Evolutionary conservation across 805 yeast species (phyloP).

Genomic region (Lipomyces sp.): DNA sequence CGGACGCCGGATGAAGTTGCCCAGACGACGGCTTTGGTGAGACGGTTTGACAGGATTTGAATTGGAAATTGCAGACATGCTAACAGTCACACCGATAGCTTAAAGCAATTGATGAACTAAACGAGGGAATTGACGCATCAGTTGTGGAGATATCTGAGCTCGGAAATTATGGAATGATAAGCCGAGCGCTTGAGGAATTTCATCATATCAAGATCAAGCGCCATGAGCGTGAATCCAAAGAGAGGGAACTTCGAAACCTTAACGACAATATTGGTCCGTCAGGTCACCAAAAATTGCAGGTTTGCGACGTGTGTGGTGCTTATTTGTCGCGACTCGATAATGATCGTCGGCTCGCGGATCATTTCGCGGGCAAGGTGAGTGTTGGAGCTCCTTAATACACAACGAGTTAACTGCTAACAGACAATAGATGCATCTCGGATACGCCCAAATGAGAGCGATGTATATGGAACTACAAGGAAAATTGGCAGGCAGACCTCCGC

Average conservation of each 20-base stretch:
- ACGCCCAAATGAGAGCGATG: constrained; percentile 66
- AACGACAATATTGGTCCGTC: constrained; percentile 80
- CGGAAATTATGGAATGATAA: constrained; percentile 32
- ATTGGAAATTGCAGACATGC: background rate
- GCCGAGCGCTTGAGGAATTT: constrained; percentile 48
- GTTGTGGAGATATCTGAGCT: constrained; percentile 34
- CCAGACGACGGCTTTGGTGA: constrained; percentile 45
- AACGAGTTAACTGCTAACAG: background rate
- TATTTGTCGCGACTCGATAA: constrained; percentile 82
- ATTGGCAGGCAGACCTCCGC: constrained; percentile 11
- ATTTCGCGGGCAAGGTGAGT: constrained; percentile 68
- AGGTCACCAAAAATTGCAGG: constrained; percentile 88
- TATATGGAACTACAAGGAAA: constrained; percentile 32
- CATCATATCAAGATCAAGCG: constrained; percentile 23
- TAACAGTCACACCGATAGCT: constrained; percentile 12
- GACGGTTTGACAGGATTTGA: constrained; percentile 30
- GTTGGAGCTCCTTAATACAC: background rate
- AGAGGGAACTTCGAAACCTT: constrained; percentile 61
- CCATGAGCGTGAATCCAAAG: constrained; percentile 56
- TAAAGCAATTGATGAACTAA: constrained; percentile 36
- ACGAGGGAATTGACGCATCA: constrained; percentile 31
- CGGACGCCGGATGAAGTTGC: constrained; percentile 76
- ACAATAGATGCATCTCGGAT: constrained; percentile 73
- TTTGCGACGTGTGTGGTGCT: constrained; percentile 89
- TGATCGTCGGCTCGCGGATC: constrained; percentile 87